Base-by-base conservation (phyloP, 2,329 filamentous ascomycete genomes). In the Aspergillus terreus region DNA sequence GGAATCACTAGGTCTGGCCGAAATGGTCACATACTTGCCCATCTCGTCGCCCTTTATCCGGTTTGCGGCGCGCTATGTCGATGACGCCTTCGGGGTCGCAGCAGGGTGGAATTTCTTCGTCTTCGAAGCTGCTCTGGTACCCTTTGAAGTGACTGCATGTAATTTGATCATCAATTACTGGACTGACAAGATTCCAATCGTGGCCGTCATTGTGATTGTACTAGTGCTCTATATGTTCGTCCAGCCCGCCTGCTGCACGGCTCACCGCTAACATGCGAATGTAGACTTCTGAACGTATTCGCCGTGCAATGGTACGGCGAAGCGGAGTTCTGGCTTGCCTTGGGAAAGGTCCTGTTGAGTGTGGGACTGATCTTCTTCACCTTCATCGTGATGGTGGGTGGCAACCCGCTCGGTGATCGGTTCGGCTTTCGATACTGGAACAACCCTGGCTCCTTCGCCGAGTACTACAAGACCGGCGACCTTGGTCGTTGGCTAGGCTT, bases 311-410 rank as follows among this genome's bases (percentile, higher is more conserved):
- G 80, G 78, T 91, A 88, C 52, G 87, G 87, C 42, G 87, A 90
- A 70, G 81, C 84, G 0, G 89, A 94, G 65, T 94, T 95, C 63
- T 81, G 82, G 73, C 82, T 85, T 17, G 84, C 88, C 2, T 67
- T 88, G 2, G 85, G 85, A 49, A 90, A 91, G 66, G 80, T 90
- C 2, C 60, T 91, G 2, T 77, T 91, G 46, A 88, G 88, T 53
- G 70, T 90, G 33, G 86, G 82, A 1, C 77, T 92, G 46, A 80
- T 92, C 58, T 61, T 83, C 56, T 92, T 89, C 72, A 92, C 90
- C 2, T 90, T 95, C 63, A 79, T 95, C 57, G 83, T 84, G 57
- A 92, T 94, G 85, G 73, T 94, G 1, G 90, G 90, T 6, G 90
- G 87, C 2, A 94, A 92, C 59, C 90, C 90, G 0, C 67, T 83